A percentile compares a stretch with the other conserved stretches of the same genome.
Evolutionary conservation across 2,329 filamentous ascomycete genomes (phyloP).

Genomic region (Colletotrichum zoysiae): DNA sequence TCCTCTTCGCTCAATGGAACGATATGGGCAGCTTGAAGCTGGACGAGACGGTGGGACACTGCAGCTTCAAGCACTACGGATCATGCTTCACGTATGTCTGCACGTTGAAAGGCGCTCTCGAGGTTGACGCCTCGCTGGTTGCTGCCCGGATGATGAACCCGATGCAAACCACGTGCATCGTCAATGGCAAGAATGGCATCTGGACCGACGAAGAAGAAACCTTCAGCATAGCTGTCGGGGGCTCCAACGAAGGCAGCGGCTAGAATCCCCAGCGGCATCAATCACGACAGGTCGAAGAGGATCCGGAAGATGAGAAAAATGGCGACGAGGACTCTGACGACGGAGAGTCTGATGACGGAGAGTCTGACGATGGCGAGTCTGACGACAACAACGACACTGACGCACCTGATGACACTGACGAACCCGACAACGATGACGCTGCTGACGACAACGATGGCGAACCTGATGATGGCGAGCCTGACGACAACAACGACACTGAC

Average conservation of each 20-base stretch:
- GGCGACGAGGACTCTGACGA: not conserved
- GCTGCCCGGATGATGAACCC: slow-evolving; percentile 35
- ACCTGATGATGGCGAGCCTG: not conserved
- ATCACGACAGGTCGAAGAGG: not conserved
- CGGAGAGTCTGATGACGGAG: not conserved
- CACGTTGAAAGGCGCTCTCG: not conserved
- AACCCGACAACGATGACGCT: not conserved
- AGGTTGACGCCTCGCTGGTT: slow-evolving; percentile 6
- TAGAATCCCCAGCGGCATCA: not conserved
- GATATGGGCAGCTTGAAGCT: not conserved
- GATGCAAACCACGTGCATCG: slow-evolving; percentile 26
- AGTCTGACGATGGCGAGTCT: not conserved
- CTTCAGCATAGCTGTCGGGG: not conserved
- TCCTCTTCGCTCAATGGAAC: slow-evolving; percentile 12
- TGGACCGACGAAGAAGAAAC: slow-evolving; percentile 18
- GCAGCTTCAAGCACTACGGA: not conserved
- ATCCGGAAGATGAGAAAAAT: not conserved
- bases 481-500: not conserved
- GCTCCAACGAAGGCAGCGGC: not conserved
- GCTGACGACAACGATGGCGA: not conserved
- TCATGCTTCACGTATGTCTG: slow-evolving; percentile 28
- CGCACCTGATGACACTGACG: too few species aligned
- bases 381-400: not conserved
- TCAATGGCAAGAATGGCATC: slow-evolving; percentile 24
- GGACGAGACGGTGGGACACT: not conserved